Base-by-base conservation (phyloP, 495 filamentous ascomycete species). In the Penicillium dipodomyicola region DNA sequence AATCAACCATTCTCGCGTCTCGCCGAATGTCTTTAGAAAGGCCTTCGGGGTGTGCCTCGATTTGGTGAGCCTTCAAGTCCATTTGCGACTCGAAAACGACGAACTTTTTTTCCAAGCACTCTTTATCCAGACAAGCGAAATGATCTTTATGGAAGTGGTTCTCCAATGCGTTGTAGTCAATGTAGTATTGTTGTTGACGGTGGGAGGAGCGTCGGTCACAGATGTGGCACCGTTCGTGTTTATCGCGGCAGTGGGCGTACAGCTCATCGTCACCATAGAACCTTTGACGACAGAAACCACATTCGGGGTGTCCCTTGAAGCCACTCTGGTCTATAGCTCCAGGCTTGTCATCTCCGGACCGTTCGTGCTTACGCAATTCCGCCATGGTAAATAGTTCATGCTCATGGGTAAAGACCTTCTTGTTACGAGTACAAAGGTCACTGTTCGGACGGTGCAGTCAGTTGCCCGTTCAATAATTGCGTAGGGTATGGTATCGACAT, bases 381-480 rank as follows among this genome's bases (percentile, higher is more conserved):
- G 84, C 80, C n/a, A 78, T 73, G 5, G 89, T 88, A 65, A 96
- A 97, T n/a, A 99, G 79, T 22, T 90, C 90, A 65, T 99, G 94
- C 72, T 99, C 94, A 69, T 97, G 95, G 0, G 94, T 96, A 60
- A 99, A 99, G 37, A 96, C 92, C 60, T 96, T 96, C 76, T 99
- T 97, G 72, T 96, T 89, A 37, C 90, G 75, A 1, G 91, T 93
- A 70, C 94, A 99, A 15, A 97, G 80, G 71, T 96, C 91, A 72
- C 82, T 85, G 52, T 32, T 30, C 8, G 11, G 23, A 15, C 14
- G 27, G 30, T 45, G 22, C 27, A 6, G 25, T 56, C 15, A 62
- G 60, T 33, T 37, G 15, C 15, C 58, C 14, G 55, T 57, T 62
- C 45, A 23, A 52, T 5, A 48, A 23, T 10, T 14, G 27, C 1